Percentiles rank a stretch among this genome's conserved stretches.
These are phyloP conservation scores for Aspergillus melleus DNA, from an alignment of 2,329 filamentous ascomycete species.

Conservation along the genomic window DNA sequence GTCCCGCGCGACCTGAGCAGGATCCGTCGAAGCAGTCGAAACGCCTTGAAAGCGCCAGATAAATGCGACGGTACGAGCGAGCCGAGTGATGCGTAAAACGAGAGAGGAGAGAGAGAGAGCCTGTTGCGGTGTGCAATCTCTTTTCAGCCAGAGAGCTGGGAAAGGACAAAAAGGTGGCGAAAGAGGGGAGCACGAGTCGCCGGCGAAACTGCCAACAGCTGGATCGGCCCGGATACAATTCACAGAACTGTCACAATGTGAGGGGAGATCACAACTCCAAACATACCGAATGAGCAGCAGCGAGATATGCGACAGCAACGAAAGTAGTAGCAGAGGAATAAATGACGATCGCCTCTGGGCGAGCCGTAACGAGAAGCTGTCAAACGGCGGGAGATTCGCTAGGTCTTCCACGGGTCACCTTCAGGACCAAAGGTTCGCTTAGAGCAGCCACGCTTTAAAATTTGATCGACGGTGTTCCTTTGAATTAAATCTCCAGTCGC, in stretches of 20 bases:
- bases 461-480: neutral
- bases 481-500: neutral
- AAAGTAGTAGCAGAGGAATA: neutral
- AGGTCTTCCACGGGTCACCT: conserved; percentile 31
- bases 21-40: neutral
- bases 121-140: conserved; percentile 12
- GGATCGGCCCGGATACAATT: conserved; percentile 1
- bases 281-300: conserved; percentile 6
- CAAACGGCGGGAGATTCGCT: conserved; percentile 37
- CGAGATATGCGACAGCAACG: conserved; percentile 3
- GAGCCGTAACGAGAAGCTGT: conserved; percentile 32
- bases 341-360: conserved; percentile 20
- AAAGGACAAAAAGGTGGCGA: conserved; percentile 9
- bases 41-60: neutral
- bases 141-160: conserved; percentile 1
- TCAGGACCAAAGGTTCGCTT: conserved; percentile 23
- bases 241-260: neutral
- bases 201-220: conserved; percentile 5
- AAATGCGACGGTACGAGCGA: neutral
- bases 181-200: conserved; percentile 15
- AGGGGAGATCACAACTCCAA: neutral
- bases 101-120: neutral
- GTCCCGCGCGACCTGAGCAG: conserved; percentile 5
- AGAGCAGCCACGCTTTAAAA: conserved; percentile 13
- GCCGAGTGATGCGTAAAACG: too few species aligned